A percentile compares a stretch with the other conserved stretches of the same genome.
Evolutionary conservation across 208 protist genomes (phyloP).

Genomic region (Leishmania amazonensis): DNA sequence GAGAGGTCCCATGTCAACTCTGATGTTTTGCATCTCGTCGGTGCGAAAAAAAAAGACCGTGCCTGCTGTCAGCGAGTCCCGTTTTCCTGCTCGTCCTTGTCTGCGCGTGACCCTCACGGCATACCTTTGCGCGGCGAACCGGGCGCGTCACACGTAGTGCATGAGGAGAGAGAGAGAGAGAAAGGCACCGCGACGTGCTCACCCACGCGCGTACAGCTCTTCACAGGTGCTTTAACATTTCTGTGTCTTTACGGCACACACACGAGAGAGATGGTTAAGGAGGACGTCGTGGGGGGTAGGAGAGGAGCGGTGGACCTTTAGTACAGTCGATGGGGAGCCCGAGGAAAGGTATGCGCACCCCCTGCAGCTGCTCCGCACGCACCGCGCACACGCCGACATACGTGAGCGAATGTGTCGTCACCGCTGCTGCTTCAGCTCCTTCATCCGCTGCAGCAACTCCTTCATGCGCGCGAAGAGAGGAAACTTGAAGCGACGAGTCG

Average conservation of each 20-base stretch:
- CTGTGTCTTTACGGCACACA: background rate
- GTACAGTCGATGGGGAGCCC: background rate
- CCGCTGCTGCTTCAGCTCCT: conserved; percentile 66
- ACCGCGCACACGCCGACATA: background rate
- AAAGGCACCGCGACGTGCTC: background rate
- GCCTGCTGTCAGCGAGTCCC: too few relatives aligned
- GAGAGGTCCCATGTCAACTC: background rate
- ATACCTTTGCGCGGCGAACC: background rate
- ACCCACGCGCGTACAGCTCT: background rate
- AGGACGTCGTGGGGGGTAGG: background rate
- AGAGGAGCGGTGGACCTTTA: background rate
- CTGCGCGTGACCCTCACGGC: background rate
- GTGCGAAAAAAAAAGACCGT: background rate
- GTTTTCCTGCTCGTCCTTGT: background rate
- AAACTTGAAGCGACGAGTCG: conserved; percentile 86
- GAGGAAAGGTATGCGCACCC: background rate
- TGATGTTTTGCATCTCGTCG: background rate
- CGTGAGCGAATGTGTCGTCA: background rate
- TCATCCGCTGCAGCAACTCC: conserved; percentile 79
- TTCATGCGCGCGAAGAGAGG: conserved; percentile 89
- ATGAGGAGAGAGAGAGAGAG: background rate
- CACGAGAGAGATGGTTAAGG: background rate
- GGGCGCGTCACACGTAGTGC: background rate
- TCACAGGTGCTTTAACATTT: background rate
- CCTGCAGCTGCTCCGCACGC: background rate